A percentile compares a stretch with the other conserved stretches of the same genome.
These are phyloP conservation scores for Coniochaeta prunicola DNA, from an alignment of 2,329 filamentous ascomycete species.

Conservation along the genomic window DNA sequence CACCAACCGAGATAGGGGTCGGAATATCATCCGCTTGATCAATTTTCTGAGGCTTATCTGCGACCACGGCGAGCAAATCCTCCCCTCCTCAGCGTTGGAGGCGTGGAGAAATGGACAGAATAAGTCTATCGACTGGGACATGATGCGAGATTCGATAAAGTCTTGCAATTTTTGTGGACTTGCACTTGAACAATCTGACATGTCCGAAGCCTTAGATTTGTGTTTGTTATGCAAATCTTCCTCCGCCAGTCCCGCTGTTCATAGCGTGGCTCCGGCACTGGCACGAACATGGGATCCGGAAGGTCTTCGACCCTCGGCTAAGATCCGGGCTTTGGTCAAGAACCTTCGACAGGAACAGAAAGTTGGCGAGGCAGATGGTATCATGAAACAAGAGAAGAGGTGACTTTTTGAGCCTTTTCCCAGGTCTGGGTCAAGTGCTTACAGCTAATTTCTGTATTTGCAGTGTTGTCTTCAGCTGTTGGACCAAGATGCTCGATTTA, in stretches of 20 bases:
- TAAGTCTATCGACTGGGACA: slow-evolving; percentile 5
- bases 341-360: background rate
- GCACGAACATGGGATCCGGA: background rate
- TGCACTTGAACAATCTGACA: background rate
- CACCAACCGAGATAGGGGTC: background rate
- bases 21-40: slow-evolving; percentile 16
- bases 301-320: background rate
- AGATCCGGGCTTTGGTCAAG: background rate
- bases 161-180: background rate
- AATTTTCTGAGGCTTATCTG: slow-evolving; percentile 20
- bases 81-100: slow-evolving; percentile 12
- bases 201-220: background rate
- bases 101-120: slow-evolving; percentile 9
- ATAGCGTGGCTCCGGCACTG: background rate
- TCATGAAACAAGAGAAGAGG: slow-evolving; percentile 7
- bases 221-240: background rate
- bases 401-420: background rate
- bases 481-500: slow-evolving; percentile 22
- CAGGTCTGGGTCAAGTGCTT: background rate
- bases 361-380: background rate
- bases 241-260: background rate
- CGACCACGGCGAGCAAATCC: slow-evolving; percentile 20
- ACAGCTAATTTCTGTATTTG: background rate
- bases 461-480: slow-evolving; percentile 21
- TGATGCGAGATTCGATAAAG: background rate